Evolutionary conservation across 75 land plant species (phyloP), one percentile per base, ranked within the genome.

Genomic region (Ceratopteris richardii): DNA sequence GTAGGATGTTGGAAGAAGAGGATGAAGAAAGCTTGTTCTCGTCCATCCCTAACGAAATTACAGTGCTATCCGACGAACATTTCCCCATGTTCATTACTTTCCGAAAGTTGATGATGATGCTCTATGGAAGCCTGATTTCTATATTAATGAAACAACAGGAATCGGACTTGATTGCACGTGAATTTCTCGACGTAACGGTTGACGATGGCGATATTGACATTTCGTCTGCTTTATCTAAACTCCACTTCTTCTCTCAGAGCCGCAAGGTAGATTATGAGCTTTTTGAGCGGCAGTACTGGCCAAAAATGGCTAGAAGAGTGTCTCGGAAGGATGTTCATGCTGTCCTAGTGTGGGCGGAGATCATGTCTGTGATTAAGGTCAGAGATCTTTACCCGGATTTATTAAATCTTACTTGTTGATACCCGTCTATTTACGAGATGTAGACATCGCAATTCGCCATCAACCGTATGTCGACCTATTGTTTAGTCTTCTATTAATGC

Each of bases 231-330:
- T 17, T 20, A 17, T 2, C 48, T 2, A 14, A 17, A 14, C 17
- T 46, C 12, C 48, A 17, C 7, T 7, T 17, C 2, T 46, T 5
- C 4, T 20, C 17, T 46, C 4, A 17, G 1, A 20, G 48, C n/a
- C 48, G 48, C 4, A 17, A 5, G 17, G 48, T 46, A 5, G 21
- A 4, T 14, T 46, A 46, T 14, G 48, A 46, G 4, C 48, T 46
- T 20, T 46, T 46, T 46, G 48, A 46, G 14, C 5, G 48, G 17
- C 17, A 46, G 5, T 46, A 46, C 48, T 46, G 48, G 48, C 48
- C 48, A 2, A 46, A 46, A 14, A 5, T 5, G 4, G 14, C 4
- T 46, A n/a, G n/a, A n/a, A n/a, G n/a, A n/a, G n/a, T n/a, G n/a
- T n/a, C n/a, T n/a, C n/a, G n/a, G n/a, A n/a, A n/a, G n/a, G 14